phyloP scores from a whole-genome alignment of 768 basidiomycete species.

The Mycena haematopus region DNA sequence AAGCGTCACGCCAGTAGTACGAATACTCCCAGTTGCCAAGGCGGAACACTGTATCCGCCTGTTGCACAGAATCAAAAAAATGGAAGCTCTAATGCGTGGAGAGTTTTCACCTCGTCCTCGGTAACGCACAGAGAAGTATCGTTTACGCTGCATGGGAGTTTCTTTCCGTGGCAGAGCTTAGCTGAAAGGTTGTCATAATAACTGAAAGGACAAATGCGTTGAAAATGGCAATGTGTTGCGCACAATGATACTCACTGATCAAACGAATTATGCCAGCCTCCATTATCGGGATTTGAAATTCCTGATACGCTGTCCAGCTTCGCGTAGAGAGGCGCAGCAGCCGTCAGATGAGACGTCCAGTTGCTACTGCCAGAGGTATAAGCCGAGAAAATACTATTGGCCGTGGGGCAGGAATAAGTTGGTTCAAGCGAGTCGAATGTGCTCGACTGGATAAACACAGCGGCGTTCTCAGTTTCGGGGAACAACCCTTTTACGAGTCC shows the following conservation, averaged over 20 bases:
- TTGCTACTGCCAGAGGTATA: slow-evolving; percentile 48
- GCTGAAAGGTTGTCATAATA: slow-evolving; percentile 61
- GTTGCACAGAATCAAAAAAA: background rate
- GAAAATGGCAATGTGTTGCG: background rate
- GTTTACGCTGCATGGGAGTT: slow-evolving; percentile 52
- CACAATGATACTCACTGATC: slow-evolving; percentile 47
- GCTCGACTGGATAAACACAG: slow-evolving; percentile 47
- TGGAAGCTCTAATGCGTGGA: background rate
- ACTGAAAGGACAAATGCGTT: slow-evolving; percentile 34
- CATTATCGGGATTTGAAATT: slow-evolving; percentile 43
- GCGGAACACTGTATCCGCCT: slow-evolving; percentile 59
- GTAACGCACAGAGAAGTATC: slow-evolving; percentile 51
- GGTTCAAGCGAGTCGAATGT: slow-evolving; percentile 57
- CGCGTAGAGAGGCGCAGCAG: slow-evolving; percentile 45
- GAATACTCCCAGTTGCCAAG: slow-evolving; percentile 69
- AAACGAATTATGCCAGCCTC: slow-evolving; percentile 57
- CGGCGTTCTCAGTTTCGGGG: slow-evolving; percentile 41
- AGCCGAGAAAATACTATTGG: slow-evolving; percentile 39
- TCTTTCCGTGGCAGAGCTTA: slow-evolving; percentile 55
- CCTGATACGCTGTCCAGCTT: slow-evolving; percentile 53
- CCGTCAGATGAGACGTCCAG: slow-evolving; percentile 52
- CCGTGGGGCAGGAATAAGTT: slow-evolving; percentile 47
- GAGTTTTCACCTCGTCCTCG: slow-evolving; percentile 43
- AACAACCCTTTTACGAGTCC: slow-evolving; percentile 54
- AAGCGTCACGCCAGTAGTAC: slow-evolving; percentile 55